Base-by-base conservation (phyloP, 1,284 basidiomycete genomes). In the Coniferiporia sulphurascens region DNA sequence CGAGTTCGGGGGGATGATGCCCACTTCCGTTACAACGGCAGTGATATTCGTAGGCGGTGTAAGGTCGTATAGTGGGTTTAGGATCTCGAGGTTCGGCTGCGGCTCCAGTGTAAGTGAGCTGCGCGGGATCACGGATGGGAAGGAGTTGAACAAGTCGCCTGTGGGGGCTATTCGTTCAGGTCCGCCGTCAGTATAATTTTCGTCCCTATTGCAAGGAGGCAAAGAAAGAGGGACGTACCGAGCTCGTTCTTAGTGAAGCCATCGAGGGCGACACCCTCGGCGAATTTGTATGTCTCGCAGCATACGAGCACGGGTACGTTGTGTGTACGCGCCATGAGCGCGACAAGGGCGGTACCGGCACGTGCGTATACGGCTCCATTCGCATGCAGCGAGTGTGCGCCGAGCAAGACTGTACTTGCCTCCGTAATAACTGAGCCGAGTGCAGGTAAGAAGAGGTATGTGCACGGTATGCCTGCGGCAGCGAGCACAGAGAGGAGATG, bases 221-320 rank as follows among this genome's bases (percentile, higher is more conserved):
- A 2, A 6, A 13, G 15, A 8, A 41, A 41, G 38, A 12, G 38
- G 15, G 2, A 68, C 78, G 69, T 67, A 88, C 95, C 93, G 38
- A 97, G 78, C 74, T 99, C 97, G 71, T 99, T 99, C 72, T 92
- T 93, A 34, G 93, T 94, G 65, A 99, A 94, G 35, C 91, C 91
- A 73, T 99, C 97, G 53, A 99, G 78, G 71, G 93, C 89, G 38
- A 99, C 89, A 38, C 87, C 85, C 67, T 99, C 97, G 21, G 91
- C 91, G 68, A 97, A 98, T 73, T 99, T 99, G 79, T 98, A 98
- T 17, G 97, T 99, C 75, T 99, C 97, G 67, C 95, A 97, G 67
- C 95, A 98, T 15, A 96, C 94, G 54, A 99, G 86, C 15, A 98
- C 94, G 6, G 97, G 97, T 1, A 98, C 88, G 19, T 87, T 87